Evolutionary conservation across 371 early-diverging fungal genomes (phyloP), one percentile per base, ranked within the genome.

Genomic region (Mortierella sp.): DNA sequence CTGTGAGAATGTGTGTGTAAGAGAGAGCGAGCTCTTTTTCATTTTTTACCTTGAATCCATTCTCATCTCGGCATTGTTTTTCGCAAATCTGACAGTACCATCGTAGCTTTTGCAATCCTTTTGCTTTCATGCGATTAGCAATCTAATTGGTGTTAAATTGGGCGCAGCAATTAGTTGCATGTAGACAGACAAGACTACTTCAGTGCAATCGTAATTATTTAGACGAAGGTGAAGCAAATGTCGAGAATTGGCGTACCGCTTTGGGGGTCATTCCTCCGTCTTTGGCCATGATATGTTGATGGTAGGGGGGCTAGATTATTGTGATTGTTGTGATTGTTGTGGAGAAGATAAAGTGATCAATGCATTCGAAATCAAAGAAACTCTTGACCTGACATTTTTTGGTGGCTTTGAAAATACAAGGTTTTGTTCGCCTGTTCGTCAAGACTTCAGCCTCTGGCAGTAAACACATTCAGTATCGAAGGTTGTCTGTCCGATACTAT

Each of bases 21-120:
- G 20, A 28, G 28, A n/a, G n/a, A 4, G 51, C 8, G 8, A 49
- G 20, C n/a, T 20, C 6, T 49, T 55, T 55, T 55, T 55, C 22
- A 10, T 32, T 14, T 16, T 40, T 49, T 76, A 86, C 88, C 84
- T 97, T 96, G 89, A 97, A 98, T 11, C 99, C 99, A 85, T 97
- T 97, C 79, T 96, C 97, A 85, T 98, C 98, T 63, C 96, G 88
- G 67, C 95, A 95, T 77, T 94, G 94, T 77, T 96, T 96, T 77
- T 97, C 92, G 78, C 97, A 97, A 87, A 97, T 94, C 85, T 97
- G 97, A 83, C 98, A 98, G 72, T 94, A 97, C 91, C 95, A 98
- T 70, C 95, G 89, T 64, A 98, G 88, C 75, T 95, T 94, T 70
- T 96, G 94, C 67, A 98, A 92, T 26, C 99, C 99, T 83, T 98